phyloP scores from a whole-genome alignment of 192 early-diverging fungal genomes.

The Oehlia diaphana region DNA sequence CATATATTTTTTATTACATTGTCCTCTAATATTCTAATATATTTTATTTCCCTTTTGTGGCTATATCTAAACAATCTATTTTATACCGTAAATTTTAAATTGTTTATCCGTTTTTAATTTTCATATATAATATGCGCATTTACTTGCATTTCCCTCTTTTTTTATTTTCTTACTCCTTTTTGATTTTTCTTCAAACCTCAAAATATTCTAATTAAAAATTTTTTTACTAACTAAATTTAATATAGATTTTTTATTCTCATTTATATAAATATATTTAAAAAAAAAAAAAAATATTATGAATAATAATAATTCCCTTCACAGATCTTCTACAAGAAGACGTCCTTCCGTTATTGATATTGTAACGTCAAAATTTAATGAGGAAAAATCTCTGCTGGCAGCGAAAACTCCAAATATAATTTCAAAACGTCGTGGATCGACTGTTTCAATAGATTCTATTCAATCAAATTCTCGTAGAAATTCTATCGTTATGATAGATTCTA shows the following conservation, averaged over 20 bases:
- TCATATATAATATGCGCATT: no score
- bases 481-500: constrained; percentile 18
- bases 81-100: neutral
- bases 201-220: no score
- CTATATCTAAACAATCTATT: neutral
- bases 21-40: neutral
- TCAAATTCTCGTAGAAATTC: constrained; percentile 13
- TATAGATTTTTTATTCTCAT: neutral
- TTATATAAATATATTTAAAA: neutral
- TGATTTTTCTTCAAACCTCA: no score
- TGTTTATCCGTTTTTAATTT: neutral
- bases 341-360: neutral
- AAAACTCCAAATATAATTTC: constrained; percentile 26
- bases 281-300: neutral
- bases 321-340: neutral
- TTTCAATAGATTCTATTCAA: constrained; percentile 15
- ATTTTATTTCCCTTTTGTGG: neutral
- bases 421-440: constrained; percentile 31
- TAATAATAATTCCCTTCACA: neutral
- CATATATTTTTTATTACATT: neutral
- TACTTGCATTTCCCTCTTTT: no score
- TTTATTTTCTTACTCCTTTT: no score
- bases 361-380: neutral
- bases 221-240: no score
- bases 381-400: constrained; percentile 20